Base-by-base conservation (phyloP, 208 protist species). In the Strigomonas culicis region DNA sequence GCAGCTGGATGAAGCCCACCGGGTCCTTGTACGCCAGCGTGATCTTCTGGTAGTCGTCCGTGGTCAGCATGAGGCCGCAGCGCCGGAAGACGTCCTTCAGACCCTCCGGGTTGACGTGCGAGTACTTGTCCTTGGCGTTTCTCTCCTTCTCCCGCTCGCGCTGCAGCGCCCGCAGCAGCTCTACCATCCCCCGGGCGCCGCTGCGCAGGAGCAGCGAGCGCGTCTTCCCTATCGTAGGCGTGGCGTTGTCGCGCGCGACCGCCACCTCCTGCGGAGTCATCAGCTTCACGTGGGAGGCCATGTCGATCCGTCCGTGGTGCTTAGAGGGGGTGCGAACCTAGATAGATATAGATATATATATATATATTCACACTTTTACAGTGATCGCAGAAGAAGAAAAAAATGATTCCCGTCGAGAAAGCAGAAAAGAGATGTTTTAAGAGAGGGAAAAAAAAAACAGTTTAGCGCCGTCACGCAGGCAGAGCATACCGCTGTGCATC, bases 1-100 rank as follows among this genome's bases (percentile, higher is more conserved):
- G 84, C 11, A 85, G 65, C 27, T 92, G 64, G 24, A 86, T 58
- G 66, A 92, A 91, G 22, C 90, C 90, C 1, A 89, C 85, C 22
- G 79, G 55, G 70, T 95, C 90, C 53, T 75, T 82, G 71, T 84
- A 93, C 25, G 78, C 89, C 1, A 79, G 60, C 6, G 77, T 66
- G 39, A 93, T 70, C 15, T 28, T 39, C 15, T 63, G 70, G 65
- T 81, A 78, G 68, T 95, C 72, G 1, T 80, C 77, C 19, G 81
- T 30, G 11, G 60, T 75, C 30, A 93, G 64, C 60, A 93, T 36
- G 19, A 95, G 74, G 4, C 89, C 89, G 56, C 70, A 86, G 32
- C 77, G 22, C 0, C 59, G 36, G 6, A 91, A 65, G 63, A 87
- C 79, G 8, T 32, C 34, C 66, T 92, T 91, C 24, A 93, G 71